phyloP scores from a whole-genome alignment of 106 monocot species.

The Acorus gramineus region DNA sequence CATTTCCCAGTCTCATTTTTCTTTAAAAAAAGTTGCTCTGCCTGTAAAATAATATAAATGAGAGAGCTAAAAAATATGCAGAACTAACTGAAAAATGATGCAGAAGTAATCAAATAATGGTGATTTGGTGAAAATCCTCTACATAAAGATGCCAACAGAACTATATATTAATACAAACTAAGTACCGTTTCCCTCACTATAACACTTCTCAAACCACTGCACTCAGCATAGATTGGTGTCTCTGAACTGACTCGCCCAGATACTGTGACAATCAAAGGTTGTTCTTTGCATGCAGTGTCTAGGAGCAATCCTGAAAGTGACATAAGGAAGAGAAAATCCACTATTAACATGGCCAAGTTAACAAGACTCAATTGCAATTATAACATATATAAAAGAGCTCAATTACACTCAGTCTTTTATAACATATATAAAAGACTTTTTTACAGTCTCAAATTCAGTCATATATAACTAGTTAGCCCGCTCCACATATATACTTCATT shows the following conservation, averaged over 20 bases:
- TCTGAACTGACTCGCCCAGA: constrained; percentile 93
- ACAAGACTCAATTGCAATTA: no score
- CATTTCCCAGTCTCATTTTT: constrained; percentile 96
- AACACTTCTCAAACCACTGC: constrained; percentile 83
- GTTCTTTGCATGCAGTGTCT: constrained; percentile 76
- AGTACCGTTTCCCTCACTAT: constrained; percentile 92
- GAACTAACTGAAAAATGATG: no score
- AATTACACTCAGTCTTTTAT: no score
- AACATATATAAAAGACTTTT: no score
- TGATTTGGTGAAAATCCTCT: no score
- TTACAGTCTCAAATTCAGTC: no score
- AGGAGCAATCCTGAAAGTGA: constrained; percentile 45
- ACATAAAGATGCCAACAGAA: neutral
- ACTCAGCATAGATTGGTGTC: constrained; percentile 73
- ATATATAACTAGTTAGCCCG: no score
- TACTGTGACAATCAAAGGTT: constrained; percentile 71
- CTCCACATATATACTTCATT: no score
- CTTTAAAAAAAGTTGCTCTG: constrained; percentile 90
- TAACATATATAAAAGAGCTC: no score
- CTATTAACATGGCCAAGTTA: no score
- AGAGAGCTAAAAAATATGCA: neutral
- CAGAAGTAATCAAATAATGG: no score
- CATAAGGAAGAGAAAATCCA: neutral
- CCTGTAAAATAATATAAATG: constrained; percentile 27
- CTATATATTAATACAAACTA: neutral